A percentile compares a stretch with the other conserved stretches of the same genome.
phyloP scores from a whole-genome alignment of 23 red algal genomes.

The Gracilariopsis chorda region DNA sequence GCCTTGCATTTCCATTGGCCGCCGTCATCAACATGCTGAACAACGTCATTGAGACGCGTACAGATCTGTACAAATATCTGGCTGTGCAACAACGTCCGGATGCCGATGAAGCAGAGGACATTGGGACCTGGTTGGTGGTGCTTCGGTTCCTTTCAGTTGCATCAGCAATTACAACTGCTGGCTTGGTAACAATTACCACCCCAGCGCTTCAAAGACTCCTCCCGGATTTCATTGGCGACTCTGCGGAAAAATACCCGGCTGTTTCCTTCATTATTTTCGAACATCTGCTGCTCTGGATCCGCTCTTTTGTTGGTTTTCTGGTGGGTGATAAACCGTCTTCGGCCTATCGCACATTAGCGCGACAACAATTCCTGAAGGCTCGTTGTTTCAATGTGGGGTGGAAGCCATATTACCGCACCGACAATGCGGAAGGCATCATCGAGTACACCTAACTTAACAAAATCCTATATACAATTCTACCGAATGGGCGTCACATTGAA shows the following conservation, averaged over 20 bases:
- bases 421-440: constrained; percentile 13
- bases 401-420: constrained; percentile 29
- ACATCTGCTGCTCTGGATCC: constrained; percentile 43
- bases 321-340: constrained; percentile 48
- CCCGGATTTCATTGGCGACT: constrained; percentile 36
- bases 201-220: constrained; percentile 28
- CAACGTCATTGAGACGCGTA: constrained; percentile 58
- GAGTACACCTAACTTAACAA: too few relatives aligned
- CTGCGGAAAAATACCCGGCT: constrained; percentile 9
- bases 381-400: constrained; percentile 48
- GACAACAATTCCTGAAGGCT: constrained; percentile 55
- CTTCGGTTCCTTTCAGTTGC: constrained; percentile 44
- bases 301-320: constrained; percentile 29
- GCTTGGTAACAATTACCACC: constrained; percentile 48
- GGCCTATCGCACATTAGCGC: constrained; percentile 26
- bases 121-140: constrained; percentile 51
- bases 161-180: constrained; percentile 55
- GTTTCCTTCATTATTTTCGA: constrained; percentile 51
- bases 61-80: constrained; percentile 67
- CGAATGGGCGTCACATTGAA: too few relatives aligned
- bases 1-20: constrained; percentile 53
- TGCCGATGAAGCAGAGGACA: constrained; percentile 53
- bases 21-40: constrained; percentile 67
- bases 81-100: constrained; percentile 48
- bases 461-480: too few relatives aligned